Evolutionary conservation across 208 protist genomes (phyloP), one percentile per base, ranked within the genome.

Genomic region (Crithidia bombi): DNA sequence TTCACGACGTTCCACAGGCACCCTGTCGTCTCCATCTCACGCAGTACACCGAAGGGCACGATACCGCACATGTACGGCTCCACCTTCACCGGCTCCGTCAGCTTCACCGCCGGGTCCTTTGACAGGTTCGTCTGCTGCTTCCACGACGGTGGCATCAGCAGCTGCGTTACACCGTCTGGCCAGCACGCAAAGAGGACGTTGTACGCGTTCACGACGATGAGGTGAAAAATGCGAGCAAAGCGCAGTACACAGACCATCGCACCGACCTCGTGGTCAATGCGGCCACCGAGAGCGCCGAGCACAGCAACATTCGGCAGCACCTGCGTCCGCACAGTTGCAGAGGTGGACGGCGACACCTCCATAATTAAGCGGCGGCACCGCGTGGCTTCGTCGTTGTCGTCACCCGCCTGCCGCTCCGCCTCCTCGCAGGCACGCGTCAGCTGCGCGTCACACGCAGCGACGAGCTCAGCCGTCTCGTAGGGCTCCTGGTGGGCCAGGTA

Each of bases 111-210:
- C 11, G 57, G 44, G 44, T 65, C 43, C 35, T 33, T 56, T 17
- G 61, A 49, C 17, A 50, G 32, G 5, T 28, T 38, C 21, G 36
- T 3, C 25, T 55, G 50, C 26, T 58, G 58, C 61, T 49, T 55
- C 65, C 35, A 67, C 17, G 36, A 55, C 25, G 51, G 54, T 7
- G 57, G 61, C 21, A 66, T 35, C 14, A 81, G 30, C 19, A 65
- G 2, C 58, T 89, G 83, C 36, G 89, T 94, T 36, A 86, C 75
- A 6, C 89, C 89, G 49, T 90, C 79, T 15, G 80, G 73, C 73
- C 83, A 85, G 74, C 90, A 95, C 10, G 87, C 80, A 61, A 91
- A 86, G 26, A 89, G 64, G 12, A 90, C 81, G 65, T 91, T 91
- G 55, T 52, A 26, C 46, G 76, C 58, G 55, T 85, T 87, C 21